Evolutionary conservation across 2,329 filamentous ascomycete species (phyloP).

Genomic region (Aspergillus sp.): DNA sequence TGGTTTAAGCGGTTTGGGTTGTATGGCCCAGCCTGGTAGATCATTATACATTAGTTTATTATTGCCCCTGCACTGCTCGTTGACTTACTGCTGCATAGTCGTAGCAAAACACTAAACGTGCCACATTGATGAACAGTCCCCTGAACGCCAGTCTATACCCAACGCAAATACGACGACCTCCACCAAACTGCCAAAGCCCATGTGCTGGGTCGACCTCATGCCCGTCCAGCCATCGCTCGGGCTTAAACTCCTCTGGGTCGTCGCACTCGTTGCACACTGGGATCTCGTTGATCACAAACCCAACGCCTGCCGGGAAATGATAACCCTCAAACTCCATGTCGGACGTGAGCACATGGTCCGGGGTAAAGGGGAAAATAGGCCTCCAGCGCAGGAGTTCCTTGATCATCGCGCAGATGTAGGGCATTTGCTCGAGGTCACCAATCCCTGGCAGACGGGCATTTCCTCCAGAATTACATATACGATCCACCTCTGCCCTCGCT

Average conservation of each 20-base stretch:
- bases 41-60: not conserved
- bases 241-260: conserved; percentile 30
- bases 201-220: conserved; percentile 28
- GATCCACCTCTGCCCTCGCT: no score
- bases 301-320: conserved; percentile 3
- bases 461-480: no score
- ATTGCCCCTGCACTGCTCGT: not conserved
- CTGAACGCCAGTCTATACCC: conserved; percentile 33
- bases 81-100: conserved; percentile 18
- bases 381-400: no score
- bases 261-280: conserved; percentile 32
- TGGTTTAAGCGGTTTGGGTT: conserved; percentile 21
- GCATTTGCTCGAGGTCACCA: no score
- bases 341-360: no score
- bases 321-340: no score
- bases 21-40: conserved; percentile 18
- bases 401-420: no score
- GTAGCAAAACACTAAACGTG: conserved; percentile 31
- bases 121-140: conserved; percentile 32
- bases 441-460: no score
- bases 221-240: conserved; percentile 40
- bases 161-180: conserved; percentile 36
- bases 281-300: conserved; percentile 34
- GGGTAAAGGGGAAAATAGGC: no score
- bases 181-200: conserved; percentile 37